Evolutionary conservation across 73 alveolate genomes (phyloP), one percentile per base, ranked within the genome.

Genomic region (Breviolum minutum): DNA sequence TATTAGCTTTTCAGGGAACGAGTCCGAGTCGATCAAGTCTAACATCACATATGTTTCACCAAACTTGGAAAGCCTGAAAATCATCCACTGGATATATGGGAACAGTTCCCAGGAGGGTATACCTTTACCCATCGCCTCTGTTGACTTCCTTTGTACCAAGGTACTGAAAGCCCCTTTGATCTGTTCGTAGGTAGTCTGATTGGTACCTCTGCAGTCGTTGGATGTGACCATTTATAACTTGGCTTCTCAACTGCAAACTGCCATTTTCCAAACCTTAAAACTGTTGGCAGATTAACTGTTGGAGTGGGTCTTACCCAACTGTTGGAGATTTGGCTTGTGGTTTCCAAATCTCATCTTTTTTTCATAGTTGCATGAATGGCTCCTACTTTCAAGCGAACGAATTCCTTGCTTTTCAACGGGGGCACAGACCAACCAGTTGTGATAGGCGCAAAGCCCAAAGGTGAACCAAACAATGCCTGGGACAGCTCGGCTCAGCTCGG

Each of bases 131-230:
- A 69, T 24, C 27, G 79, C 27, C 26, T 69, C 19, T 2, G 26
- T 17, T 69, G 79, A 24, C 26, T 24, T 19, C 10, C 83, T 26
- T 73, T 14, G 54, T 0, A 16, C 86, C 61, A 77, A 29, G 86
- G 10, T 5, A 48, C 85, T 68, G 63, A 71, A 95, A n/a, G 89
- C 94, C 26, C 95, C 95, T 79, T 95, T 95, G 99, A 95, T 95
- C 95, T 95, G 99, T 87, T 95, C 99, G 61, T 95, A 95, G 87
- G 99, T 95, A 70, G 99, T 95, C 99, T 95, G 99, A 87, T 95
- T 95, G n/a, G 95, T 95, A 73, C 94, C 98, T 91, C 27, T 8
- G 24, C 2, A 82, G 19, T 40, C 48, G 48, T 24, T 40, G 48
- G 61, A 6, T 40, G 17, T 0, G 54, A 71, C 32, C 82, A 12